phyloP scores from a whole-genome alignment of 1,284 basidiomycete genomes.

The Moniliophthora roreri region DNA sequence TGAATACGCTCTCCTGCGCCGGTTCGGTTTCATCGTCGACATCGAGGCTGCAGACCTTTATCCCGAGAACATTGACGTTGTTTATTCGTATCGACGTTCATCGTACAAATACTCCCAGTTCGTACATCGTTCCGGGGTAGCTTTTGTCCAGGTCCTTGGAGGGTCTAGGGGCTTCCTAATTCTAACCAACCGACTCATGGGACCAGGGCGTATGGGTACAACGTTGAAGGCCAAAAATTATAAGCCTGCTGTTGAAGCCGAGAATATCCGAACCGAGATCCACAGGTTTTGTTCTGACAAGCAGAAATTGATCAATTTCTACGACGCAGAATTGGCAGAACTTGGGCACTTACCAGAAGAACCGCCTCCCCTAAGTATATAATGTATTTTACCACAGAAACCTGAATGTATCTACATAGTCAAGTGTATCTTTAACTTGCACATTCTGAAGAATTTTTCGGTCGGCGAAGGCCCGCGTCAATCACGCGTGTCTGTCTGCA shows the following conservation, averaged over 20 bases:
- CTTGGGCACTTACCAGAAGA: conserved; percentile 52
- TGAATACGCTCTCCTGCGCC: conserved; percentile 76
- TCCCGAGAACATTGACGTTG: conserved; percentile 78
- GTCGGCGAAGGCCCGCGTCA: background rate
- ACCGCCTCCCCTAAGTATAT: conserved; percentile 56
- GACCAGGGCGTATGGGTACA: conserved; percentile 59
- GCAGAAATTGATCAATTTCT: conserved; percentile 59
- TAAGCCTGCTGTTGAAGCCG: conserved; percentile 50
- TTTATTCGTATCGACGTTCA: conserved; percentile 83
- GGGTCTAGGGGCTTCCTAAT: conserved; percentile 80
- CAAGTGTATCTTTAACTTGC: no score
- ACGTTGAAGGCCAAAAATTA: conserved; percentile 52
- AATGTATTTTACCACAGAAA: conserved; percentile 24
- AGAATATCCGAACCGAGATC: conserved; percentile 60
- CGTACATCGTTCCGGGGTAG: conserved; percentile 84
- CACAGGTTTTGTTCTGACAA: conserved; percentile 68
- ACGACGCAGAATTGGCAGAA: conserved; percentile 65
- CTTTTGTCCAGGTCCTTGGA: conserved; percentile 85
- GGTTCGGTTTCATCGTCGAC: conserved; percentile 84
- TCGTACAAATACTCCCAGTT: conserved; percentile 85
- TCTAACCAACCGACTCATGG: conserved; percentile 83
- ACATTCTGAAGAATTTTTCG: no score
- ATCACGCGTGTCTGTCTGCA: background rate
- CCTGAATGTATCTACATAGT: no score
- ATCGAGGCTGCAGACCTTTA: conserved; percentile 80